Conservation (phyloP, 164 flowering plant genomes). For the Santalum album region DNA sequence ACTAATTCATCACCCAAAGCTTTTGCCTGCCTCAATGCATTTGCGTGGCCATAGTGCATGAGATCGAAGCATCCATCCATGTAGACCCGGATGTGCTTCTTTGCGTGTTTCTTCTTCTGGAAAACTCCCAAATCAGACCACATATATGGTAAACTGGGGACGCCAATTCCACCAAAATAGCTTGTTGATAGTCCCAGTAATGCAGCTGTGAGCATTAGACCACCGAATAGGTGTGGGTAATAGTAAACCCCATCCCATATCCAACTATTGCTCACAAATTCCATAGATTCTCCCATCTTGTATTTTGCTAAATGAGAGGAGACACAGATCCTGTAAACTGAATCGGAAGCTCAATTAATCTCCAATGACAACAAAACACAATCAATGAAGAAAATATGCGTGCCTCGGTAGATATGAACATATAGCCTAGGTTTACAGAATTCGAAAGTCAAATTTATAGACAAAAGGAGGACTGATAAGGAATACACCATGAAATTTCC, state of each 20-base stretch:
- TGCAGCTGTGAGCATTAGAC: constrained; percentile 78
- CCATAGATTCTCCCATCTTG: constrained; percentile 28
- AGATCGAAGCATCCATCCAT: constrained; percentile 96
- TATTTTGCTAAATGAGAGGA: constrained; percentile 21
- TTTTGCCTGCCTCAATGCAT: constrained; percentile 85
- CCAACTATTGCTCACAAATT: constrained; percentile 58
- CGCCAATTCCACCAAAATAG: constrained; percentile 57
- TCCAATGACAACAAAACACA: too few species aligned
- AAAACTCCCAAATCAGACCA: constrained; percentile 52
- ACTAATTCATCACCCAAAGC: constrained; percentile 80
- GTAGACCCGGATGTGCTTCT: constrained; percentile 66
- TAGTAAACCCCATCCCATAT: constrained; percentile 66
- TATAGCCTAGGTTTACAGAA: too few species aligned
- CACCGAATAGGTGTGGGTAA: constrained; percentile 67
- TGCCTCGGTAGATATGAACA: too few species aligned
- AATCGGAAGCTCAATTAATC: too few species aligned
- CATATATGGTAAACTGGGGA: constrained; percentile 40
- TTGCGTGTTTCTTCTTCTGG: constrained; percentile 43
- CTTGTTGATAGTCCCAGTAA: constrained; percentile 71
- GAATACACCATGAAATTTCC: too few species aligned
- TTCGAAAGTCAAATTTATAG: too few species aligned
- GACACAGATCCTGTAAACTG: constrained; percentile 31
- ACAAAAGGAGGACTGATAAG: too few species aligned
- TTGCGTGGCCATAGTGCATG: constrained; percentile 93
- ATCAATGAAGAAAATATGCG: too few species aligned